phyloP scores from a whole-genome alignment of 1,284 basidiomycete species.

The Phylloporus gajari region DNA sequence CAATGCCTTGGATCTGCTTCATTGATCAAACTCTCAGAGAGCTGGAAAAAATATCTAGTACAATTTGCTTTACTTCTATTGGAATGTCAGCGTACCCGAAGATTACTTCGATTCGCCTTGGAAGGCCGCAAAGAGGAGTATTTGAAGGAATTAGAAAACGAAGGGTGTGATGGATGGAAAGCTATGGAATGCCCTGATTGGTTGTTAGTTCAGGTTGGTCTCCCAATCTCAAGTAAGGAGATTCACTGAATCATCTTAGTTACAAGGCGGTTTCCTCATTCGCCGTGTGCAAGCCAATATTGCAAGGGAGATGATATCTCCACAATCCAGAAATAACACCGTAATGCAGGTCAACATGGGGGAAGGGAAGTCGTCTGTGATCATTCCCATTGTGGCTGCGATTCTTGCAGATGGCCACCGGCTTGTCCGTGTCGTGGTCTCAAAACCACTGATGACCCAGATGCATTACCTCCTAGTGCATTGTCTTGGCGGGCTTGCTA shows the following conservation, averaged over 20 bases:
- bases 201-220: constrained; percentile 55
- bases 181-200: constrained; percentile 47
- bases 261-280: constrained; percentile 42
- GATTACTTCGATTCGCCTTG: constrained; percentile 20
- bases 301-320: constrained; percentile 5
- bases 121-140: constrained; percentile 38
- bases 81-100: constrained; percentile 44
- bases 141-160: constrained; percentile 46
- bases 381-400: neutral
- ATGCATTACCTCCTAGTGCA: constrained; percentile 7
- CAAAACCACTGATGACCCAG: neutral
- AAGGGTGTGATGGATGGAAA: constrained; percentile 22
- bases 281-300: constrained; percentile 4
- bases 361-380: constrained; percentile 10
- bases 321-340: neutral
- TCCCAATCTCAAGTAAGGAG: too few relatives aligned
- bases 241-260: constrained; percentile 38
- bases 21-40: neutral
- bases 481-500: constrained; percentile 8
- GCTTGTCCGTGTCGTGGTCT: constrained; percentile 6
- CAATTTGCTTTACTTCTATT: constrained; percentile 42
- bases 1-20: constrained; percentile 11
- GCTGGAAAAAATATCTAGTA: constrained; percentile 44
- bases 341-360: constrained; percentile 10
- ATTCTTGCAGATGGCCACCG: constrained; percentile 1